Evolutionary conservation across 306 rosid genomes (phyloP), one percentile per base, ranked within the genome.

Genomic region (Astragalus glycyphyllos): DNA sequence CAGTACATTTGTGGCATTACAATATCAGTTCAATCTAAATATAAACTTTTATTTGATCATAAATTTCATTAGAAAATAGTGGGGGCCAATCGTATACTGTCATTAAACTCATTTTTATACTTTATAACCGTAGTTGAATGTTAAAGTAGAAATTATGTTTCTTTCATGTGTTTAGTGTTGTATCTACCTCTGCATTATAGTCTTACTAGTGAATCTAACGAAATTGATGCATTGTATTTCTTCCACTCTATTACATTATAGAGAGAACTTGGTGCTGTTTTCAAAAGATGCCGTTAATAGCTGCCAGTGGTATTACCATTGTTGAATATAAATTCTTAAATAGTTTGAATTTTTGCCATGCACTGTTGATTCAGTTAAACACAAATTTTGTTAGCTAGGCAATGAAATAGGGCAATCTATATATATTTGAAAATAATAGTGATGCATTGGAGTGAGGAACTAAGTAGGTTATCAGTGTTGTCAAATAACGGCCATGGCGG

Each of bases 181-280:
- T 51, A 51, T 35, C 44, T 45, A 7, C 15, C 58, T 15, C 5
- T 53, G 23, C 16, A 16, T 38, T 53, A 35, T 35, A 20, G 7
- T 32, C 75, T 57, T 26, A 54, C 5, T 49, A 15, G 42, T 49
- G 42, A 72, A 34, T 47, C 49, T 59, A 13, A 15, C 51, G 31
- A 13, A 44, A 55, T 11, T 23, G 50, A 47, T 72, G 77, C 60
- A 61, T 49, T 37, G 40, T 56, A 56, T 58, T 53, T 49, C 62
- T 58, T 61, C 17, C 20, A 13, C 38, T 50, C 64, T 60, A 35
- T 23, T 35, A 4, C 11, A 37, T 50, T 29, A 13, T 62, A 7
- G 7, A 40, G 5, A 23, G 26, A 12, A 61, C 31, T 60, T 51
- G 0, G 45, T 23, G 56, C 42, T 7, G 9, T 50, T 63, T 8